phyloP scores from a whole-genome alignment of 2,329 filamentous ascomycete species.

The Exophiala calicioides region DNA sequence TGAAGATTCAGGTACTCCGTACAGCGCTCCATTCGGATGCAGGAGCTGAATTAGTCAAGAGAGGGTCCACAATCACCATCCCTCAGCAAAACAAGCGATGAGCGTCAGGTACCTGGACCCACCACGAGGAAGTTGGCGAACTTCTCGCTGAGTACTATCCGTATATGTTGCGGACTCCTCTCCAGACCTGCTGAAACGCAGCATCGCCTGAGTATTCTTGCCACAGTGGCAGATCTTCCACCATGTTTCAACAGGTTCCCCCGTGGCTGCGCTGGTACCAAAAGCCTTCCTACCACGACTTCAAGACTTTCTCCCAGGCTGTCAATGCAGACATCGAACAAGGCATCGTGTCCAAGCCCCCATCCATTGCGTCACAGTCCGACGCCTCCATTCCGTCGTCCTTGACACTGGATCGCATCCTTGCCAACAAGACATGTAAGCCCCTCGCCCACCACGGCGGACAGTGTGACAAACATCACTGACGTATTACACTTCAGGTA shows the following conservation, averaged over 20 bases:
- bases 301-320: constrained; percentile 13
- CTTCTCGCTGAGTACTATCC: no score
- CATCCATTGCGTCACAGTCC: constrained; percentile 20
- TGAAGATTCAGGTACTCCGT: no score
- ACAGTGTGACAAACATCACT: neutral
- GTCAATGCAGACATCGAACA: constrained; percentile 18
- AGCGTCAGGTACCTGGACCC: no score
- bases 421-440: constrained; percentile 25
- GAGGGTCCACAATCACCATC: no score
- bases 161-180: no score
- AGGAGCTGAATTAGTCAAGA: no score
- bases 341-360: constrained; percentile 14
- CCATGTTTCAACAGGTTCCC: constrained; percentile 13
- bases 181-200: no score
- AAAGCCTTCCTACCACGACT: constrained; percentile 26
- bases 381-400: constrained; percentile 16
- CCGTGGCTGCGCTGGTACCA: constrained; percentile 24
- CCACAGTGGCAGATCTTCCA: neutral
- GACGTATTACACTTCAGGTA: constrained; percentile 7
- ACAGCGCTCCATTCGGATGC: no score
- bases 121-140: no score
- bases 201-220: no score
- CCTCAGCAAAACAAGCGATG: no score
- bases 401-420: constrained; percentile 21
- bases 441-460: neutral